Conservation (phyloP, 2,329 filamentous ascomycete species). For the Pyrenophora teres region DNA sequence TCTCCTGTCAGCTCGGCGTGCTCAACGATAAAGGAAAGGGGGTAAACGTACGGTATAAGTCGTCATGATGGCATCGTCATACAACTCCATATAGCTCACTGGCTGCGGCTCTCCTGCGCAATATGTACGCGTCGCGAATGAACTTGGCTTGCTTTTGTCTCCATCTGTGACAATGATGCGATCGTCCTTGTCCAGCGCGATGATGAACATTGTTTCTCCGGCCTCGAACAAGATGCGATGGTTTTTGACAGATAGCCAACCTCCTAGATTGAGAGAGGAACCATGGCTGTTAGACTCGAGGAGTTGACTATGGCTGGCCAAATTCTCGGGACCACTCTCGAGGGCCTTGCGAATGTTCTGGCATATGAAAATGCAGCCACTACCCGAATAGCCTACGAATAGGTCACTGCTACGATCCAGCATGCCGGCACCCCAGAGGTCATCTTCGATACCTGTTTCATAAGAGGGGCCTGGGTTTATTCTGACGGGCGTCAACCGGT, state of each 20-base stretch:
- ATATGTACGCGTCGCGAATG: slow-evolving; percentile 1
- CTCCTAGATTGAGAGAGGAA: slow-evolving; percentile 2
- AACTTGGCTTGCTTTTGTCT: background rate
- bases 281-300: slow-evolving; percentile 8
- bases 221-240: slow-evolving; percentile 10
- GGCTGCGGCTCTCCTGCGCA: slow-evolving; percentile 3
- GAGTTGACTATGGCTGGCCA: slow-evolving; percentile 1
- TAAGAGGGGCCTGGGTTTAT: background rate
- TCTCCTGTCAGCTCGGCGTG: background rate
- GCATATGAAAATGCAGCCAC: slow-evolving; percentile 7
- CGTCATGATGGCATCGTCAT: slow-evolving; percentile 10
- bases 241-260: slow-evolving; percentile 6
- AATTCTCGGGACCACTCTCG: background rate
- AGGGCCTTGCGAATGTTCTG: slow-evolving; percentile 8
- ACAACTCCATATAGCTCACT: slow-evolving; percentile 9
- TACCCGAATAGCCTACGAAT: slow-evolving; percentile 9
- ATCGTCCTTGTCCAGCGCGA: background rate
- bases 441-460: background rate
- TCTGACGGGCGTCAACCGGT: slow-evolving; percentile 2
- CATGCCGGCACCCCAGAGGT: slow-evolving; percentile 15
- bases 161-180: background rate
- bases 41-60: slow-evolving; percentile 2
- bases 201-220: background rate
- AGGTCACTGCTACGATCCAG: slow-evolving; percentile 10
- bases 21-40: background rate